Evolutionary conservation across 2,329 filamentous ascomycete species (phyloP), one percentile per base, ranked within the genome.

Genomic region (Aureobasidium melanogenum): DNA sequence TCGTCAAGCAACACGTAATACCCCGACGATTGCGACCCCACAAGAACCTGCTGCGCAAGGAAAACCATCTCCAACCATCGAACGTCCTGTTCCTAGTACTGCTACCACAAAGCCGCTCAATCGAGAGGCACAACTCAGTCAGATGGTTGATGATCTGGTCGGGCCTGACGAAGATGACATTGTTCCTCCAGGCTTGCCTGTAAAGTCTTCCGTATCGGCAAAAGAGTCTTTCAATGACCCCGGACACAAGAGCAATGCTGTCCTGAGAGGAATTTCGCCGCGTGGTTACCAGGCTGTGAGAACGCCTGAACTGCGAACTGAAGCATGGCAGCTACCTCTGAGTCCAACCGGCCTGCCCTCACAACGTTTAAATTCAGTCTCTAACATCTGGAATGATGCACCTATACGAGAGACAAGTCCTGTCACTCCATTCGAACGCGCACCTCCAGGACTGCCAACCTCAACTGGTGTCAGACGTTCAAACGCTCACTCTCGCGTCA

Each of bases 71-170:
- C 58, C 39, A 12, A 36, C 39, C 41, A 34, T 54, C 7, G 30
- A 46, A 10, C 5, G n/a, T 9, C 12, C 34, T 24, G 54, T 19
- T 10, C 43, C 59, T 28, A 17, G 36, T 12, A 54, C 47, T 14
- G 63, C 63, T 19, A 62, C 47, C 48, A 24, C 34, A 6, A 54
- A 58, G 19, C 63, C 63, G 47, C 64, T 66, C 6, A 69, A 69
- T 71, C 70, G 62, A 70, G 79, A 81, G 61, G 74, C 73, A n/a
- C 77, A 78, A 26, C 80, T 84, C 74, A 77, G 77, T 63, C 77
- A 76, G 10, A 84, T 85, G 82, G 82, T 85, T 15, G 80, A 85
- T 65, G 76, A 81, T 62, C 72, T 85, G 30, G 75, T 85, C 55
- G 74, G 73, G 46, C 69, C 69, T 22, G 74, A 77, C 52, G 74